These are phyloP conservation scores for Ogataea nonfermentans DNA, from an alignment of 805 yeast species.

Conservation along the genomic window DNA sequence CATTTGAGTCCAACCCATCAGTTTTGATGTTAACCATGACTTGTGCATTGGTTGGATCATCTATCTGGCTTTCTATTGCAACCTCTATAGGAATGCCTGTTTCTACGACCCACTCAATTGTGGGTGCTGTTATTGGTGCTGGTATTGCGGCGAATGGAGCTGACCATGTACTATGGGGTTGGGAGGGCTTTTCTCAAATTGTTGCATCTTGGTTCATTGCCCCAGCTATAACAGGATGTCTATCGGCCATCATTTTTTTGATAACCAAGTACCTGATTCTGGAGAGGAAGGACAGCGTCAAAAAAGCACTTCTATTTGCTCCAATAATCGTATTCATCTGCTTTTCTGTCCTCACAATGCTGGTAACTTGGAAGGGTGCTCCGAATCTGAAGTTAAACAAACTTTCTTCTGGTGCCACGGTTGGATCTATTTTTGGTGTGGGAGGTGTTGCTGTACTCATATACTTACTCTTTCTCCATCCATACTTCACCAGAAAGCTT, in stretches of 20 bases:
- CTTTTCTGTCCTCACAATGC: conserved; percentile 65
- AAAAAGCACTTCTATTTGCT: conserved; percentile 54
- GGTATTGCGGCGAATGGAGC: conserved; percentile 73
- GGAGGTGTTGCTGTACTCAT: conserved; percentile 54
- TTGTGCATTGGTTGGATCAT: conserved; percentile 72
- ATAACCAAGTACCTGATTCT: conserved; percentile 59
- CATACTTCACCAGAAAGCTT: conserved; percentile 60
- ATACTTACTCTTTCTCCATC: conserved; percentile 55
- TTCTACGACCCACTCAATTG: conserved; percentile 76
- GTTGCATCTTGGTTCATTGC: conserved; percentile 82
- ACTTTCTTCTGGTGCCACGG: conserved; percentile 50
- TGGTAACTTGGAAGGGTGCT: conserved; percentile 79
- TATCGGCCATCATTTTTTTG: conserved; percentile 58
- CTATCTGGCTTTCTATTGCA: conserved; percentile 67
- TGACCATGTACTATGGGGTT: conserved; percentile 64
- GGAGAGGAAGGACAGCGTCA: conserved; percentile 54
- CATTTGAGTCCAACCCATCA: conserved; percentile 56
- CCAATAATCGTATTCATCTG: conserved; percentile 62
- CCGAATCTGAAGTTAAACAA: conserved; percentile 59
- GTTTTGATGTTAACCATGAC: conserved; percentile 75
- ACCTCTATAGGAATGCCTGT: conserved; percentile 73
- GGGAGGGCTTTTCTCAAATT: conserved; percentile 70
- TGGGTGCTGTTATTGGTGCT: conserved; percentile 73
- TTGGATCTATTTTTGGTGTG: conserved; percentile 62
- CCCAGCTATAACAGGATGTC: conserved; percentile 63